Conservation (phyloP, 108 stramenopile species). For the Parmales sp. region DNA sequence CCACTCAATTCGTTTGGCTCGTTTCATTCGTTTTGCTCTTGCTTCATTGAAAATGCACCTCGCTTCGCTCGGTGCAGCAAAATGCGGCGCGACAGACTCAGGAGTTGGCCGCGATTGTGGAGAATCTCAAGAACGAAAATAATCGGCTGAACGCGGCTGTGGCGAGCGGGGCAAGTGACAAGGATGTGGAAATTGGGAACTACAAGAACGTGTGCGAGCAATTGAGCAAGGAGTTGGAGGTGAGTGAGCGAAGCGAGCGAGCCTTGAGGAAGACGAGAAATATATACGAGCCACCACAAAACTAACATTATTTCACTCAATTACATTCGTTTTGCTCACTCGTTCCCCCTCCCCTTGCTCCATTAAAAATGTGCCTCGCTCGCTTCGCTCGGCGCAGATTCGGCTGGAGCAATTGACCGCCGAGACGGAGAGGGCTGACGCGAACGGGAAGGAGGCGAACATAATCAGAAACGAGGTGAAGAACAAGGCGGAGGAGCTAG, state of each 20-base stretch:
- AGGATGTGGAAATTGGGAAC: neutral
- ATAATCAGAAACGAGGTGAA: slow-evolving; percentile 9
- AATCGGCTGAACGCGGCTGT: neutral
- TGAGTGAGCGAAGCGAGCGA: no score
- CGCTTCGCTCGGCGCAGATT: no score
- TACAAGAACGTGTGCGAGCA: slow-evolving; percentile 7
- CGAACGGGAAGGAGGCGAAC: slow-evolving; percentile 3
- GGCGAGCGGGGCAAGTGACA: neutral
- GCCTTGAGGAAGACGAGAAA: no score
- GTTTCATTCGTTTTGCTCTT: no score
- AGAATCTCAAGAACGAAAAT: neutral
- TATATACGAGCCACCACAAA: no score
- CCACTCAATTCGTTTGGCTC: no score
- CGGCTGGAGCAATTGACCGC: neutral
- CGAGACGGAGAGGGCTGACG: slow-evolving; percentile 11
- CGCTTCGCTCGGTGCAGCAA: no score
- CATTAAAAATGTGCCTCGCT: no score
- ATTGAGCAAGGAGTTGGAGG: slow-evolving; percentile 8
- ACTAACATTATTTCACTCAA: no score
- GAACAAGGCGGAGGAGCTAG: slow-evolving; percentile 3
- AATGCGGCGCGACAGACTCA: neutral
- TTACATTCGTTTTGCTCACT: no score
- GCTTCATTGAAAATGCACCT: no score
- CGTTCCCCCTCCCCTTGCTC: no score
- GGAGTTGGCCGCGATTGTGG: neutral